A percentile compares a stretch with the other conserved stretches of the same genome.
Evolutionary conservation across 1,284 basidiomycete genomes (phyloP).

Genomic region (Boletus subluridellus): DNA sequence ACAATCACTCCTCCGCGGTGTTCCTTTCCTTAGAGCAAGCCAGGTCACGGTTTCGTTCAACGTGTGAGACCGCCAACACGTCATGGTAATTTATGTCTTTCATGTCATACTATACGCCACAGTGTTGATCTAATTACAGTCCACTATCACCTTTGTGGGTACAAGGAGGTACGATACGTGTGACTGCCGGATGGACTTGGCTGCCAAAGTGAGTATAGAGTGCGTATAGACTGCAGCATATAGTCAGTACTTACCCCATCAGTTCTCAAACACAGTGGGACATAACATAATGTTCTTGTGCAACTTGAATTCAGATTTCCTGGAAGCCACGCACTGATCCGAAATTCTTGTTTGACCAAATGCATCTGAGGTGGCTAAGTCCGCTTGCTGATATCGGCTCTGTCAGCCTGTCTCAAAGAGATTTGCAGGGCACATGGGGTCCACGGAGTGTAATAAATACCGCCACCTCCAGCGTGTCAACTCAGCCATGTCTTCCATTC

Average conservation of each 20-base stretch:
- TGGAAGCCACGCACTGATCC: background rate
- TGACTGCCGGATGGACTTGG: background rate
- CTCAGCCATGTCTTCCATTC: conserved; percentile 13
- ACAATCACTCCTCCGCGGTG: background rate
- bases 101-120: background rate
- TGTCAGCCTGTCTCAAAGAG: background rate
- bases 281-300: background rate
- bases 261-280: background rate
- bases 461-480: background rate
- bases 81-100: background rate
- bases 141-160: background rate
- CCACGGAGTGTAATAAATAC: background rate
- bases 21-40: background rate
- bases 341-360: background rate
- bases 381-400: no score
- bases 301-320: background rate
- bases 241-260: background rate
- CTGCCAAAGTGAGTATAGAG: background rate
- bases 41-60: background rate
- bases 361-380: background rate
- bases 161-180: background rate
- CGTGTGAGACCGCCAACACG: background rate
- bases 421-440: background rate
- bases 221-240: no score
- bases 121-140: background rate